A percentile compares a stretch with the other conserved stretches of the same genome.
Conservation (phyloP, 2,329 filamentous ascomycete genomes). For the Magnaporthiopsis poae region DNA sequence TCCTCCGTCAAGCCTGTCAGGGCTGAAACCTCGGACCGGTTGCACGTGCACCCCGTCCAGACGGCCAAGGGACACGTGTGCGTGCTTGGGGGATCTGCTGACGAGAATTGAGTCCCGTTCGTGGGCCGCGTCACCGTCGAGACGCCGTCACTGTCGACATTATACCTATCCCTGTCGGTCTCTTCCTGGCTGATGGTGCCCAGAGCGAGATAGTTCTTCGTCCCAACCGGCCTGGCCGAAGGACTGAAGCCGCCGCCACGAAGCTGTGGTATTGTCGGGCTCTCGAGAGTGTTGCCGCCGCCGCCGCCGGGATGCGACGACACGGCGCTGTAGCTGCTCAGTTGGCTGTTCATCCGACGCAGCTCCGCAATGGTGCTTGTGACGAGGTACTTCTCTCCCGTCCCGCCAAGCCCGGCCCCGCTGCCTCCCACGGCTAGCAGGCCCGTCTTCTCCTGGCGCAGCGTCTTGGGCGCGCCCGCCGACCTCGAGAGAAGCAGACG, state of each 20-base stretch:
- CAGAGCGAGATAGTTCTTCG: conserved; percentile 37
- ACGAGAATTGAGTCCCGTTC: background rate
- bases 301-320: conserved; percentile 9
- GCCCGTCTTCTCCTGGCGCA: background rate
- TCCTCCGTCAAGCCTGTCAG: background rate
- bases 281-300: conserved; percentile 16
- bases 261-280: conserved; percentile 29
- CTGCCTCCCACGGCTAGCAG: background rate
- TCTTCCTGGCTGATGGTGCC: conserved; percentile 15
- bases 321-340: conserved; percentile 23
- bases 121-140: background rate
- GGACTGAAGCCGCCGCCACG: conserved; percentile 30
- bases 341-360: conserved; percentile 46
- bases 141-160: background rate
- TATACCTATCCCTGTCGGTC: background rate
- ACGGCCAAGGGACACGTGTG: conserved; percentile 23
- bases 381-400: conserved; percentile 15
- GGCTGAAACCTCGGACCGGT: background rate
- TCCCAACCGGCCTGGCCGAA: conserved; percentile 25
- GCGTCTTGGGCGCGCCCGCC: background rate
- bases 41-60: background rate
- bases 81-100: background rate
- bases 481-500: background rate
- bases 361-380: conserved; percentile 41
- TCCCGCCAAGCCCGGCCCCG: background rate